Base-by-base conservation (phyloP, 1,284 basidiomycete species). In the Erythrobasidium hasegawianum region DNA sequence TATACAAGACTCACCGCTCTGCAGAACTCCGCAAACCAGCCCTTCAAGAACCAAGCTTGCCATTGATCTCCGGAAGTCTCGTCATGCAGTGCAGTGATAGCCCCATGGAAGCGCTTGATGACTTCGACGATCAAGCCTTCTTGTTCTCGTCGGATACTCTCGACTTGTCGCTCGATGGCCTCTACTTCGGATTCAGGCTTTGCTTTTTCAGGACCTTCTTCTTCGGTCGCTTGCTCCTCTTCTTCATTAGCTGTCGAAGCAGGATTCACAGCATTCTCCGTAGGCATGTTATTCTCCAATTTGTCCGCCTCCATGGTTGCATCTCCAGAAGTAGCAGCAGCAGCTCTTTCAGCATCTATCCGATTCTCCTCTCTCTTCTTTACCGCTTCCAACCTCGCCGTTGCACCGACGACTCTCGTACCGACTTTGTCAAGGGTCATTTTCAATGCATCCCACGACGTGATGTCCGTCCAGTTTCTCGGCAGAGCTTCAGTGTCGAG, bases 381-480 rank as follows among this genome's bases (percentile, higher is more conserved):
- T 71, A 94, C 78, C 1, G 81, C 81, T 0, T 83, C 82, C 2
- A 94, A 83, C 74, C 87, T 87, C 68, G 84, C 81, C 74, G 85
- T 83, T 20, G 89, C 87, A 52, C 86, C 84, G 66, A 85, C 82
- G 16, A 94, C 89, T 39, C 91, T 81, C 10, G 90, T 90, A 73
- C 90, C 89, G 1, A 90, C 87, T 78, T 95, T 95, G 76, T 93
- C 88, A 71, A 92, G 75, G 1, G 88, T 88, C 55, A 84, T 86
- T 75, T 85, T 85, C 69, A 96, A 78, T 69, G 92, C 74, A 73
- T 90, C 87, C 90, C 91, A 96, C 73, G 88, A 85, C 83, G 83
- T 72, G 78, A 84, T 70, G 86, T 81, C 73, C 75, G 78, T 78
- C 80, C 80, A 81, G 13, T 77, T 75, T 55, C 77, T 75, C 39